Evolutionary conservation across 139 green algal genomes (phyloP), one percentile per base, ranked within the genome.

Genomic region (Chlorella vulgaris): DNA sequence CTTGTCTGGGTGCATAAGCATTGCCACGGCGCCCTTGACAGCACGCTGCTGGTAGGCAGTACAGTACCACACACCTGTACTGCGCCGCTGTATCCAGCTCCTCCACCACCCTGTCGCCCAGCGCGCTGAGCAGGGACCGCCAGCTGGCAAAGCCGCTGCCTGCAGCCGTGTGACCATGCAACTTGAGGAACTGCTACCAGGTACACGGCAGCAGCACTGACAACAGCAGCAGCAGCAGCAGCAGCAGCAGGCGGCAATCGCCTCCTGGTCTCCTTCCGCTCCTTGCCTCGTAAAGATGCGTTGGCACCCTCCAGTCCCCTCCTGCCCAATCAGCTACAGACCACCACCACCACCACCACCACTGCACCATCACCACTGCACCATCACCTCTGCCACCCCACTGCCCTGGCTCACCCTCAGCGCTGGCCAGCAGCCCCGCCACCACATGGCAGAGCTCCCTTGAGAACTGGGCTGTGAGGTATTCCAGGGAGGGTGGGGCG

Each of bases 31-130:
- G n/a, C n/a, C n/a, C n/a, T n/a, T n/a, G n/a, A n/a, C n/a, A n/a
- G n/a, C n/a, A n/a, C n/a, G n/a, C n/a, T n/a, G n/a, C n/a, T n/a
- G n/a, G n/a, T n/a, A n/a, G n/a, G n/a, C n/a, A n/a, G n/a, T n/a
- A n/a, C n/a, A n/a, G n/a, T n/a, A n/a, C n/a, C n/a, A n/a, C 63
- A 19, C 35, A 40, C 40, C 83, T 81, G 55, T 91, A 83, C 58
- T 91, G 74, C 22, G 74, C 70, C 7, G 79, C 31, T 1, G 75
- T 62, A 39, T 96, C 91, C 80, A 96, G 60, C 74, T 97, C 93
- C 35, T 80, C 86, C 43, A 96, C 82, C n/a, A 92, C 74, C n/a
- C 91, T 83, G 51, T 98, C 93, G n/a, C 83, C 89, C 76, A 97
- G 80, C 28, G 88, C 88, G 4, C 60, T 82, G 19, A 70, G 88